Evolutionary conservation across 352 stramenopile species (phyloP), one percentile per base, ranked within the genome.

Genomic region (Phytophthora cajani): DNA sequence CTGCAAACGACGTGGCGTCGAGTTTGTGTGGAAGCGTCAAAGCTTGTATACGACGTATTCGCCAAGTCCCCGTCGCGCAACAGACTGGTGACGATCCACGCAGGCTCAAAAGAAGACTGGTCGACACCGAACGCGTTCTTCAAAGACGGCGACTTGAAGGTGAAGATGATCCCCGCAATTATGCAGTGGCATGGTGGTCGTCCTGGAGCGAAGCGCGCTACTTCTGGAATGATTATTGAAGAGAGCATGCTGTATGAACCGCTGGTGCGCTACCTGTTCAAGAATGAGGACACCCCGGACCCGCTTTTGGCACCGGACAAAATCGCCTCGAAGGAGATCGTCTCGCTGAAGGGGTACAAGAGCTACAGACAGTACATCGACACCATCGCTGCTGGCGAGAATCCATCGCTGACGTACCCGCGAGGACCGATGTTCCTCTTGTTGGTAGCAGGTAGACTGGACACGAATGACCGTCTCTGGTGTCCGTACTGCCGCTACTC

Each of bases 401-500:
- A 72, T 6, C 32, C 42, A 16, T 68, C 64, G 58, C 53, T 86
- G 77, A 64, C 46, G 3, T 23, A 46, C n/a, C 54, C 64, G 1
- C 42, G 59, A 65, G 74, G 74, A 9, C 81, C 81, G 19, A 74
- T 92, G 60, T 94, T 87, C 58, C 74, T 93, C 44, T 89, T 85
- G 51, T 84, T 94, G 47, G 58, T 93, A 17, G 89, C 87, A 33
- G 87, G 84, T 9, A 67, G 79, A 16, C 63, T 92, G 36, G 53
- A 64, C 49, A 80, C 81, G 57, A 94, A 92, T 51, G 78, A 87
- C n/a, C 85, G 87, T 1, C 75, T 82, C 5, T 94, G 87, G 87
- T 94, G 87, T 70, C 85, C 81, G 40, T 93, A 89, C 65, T 94
- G 85, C 58, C 85, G 90, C 38, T 82, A 83, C 46, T 83, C 85